Percentiles rank a stretch among this genome's conserved stretches.
These are phyloP conservation scores for Pascua guehoae DNA, from an alignment of 1,284 basidiomycete genomes.

Conservation along the genomic window DNA sequence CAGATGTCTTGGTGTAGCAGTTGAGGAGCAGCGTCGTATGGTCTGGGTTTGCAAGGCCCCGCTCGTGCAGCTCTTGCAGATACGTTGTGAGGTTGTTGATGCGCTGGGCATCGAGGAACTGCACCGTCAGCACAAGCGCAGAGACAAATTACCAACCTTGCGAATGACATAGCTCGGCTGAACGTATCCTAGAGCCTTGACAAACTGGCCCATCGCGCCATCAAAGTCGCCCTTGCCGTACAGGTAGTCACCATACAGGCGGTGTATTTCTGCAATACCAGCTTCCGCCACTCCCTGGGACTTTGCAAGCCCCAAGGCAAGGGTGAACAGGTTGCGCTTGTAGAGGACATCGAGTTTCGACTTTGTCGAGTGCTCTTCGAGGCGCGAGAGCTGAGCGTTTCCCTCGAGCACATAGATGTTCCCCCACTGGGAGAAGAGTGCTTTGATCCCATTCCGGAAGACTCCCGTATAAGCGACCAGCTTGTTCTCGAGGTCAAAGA, in stretches of 20 bases:
- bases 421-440: slow-evolving; percentile 74
- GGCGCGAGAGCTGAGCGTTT: slow-evolving; percentile 67
- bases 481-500: slow-evolving; percentile 92
- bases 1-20: slow-evolving; percentile 95
- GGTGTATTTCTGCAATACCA: slow-evolving; percentile 78
- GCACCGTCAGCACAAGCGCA: slow-evolving; percentile 2
- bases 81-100: slow-evolving; percentile 94
- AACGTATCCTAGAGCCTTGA: slow-evolving; percentile 81
- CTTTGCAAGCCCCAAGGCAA: slow-evolving; percentile 68
- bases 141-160: slow-evolving; percentile 58
- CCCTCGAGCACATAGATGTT: slow-evolving; percentile 71
- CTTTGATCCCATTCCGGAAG: slow-evolving; percentile 72
- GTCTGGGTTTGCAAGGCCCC: slow-evolving; percentile 87
- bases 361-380: slow-evolving; percentile 73
- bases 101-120: slow-evolving; percentile 95
- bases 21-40: slow-evolving; percentile 94
- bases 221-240: slow-evolving; percentile 91
- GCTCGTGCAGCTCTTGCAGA: slow-evolving; percentile 87
- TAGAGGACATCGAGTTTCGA: slow-evolving; percentile 79
- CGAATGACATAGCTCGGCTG: slow-evolving; percentile 95
- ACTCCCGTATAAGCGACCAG: slow-evolving; percentile 77
- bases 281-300: slow-evolving; percentile 67
- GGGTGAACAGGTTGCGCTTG: slow-evolving; percentile 65
- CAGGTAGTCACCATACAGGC: slow-evolving; percentile 85
- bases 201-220: slow-evolving; percentile 84